Conservation (phyloP, 805 yeast genomes). For the Suhomyces sp. region DNA sequence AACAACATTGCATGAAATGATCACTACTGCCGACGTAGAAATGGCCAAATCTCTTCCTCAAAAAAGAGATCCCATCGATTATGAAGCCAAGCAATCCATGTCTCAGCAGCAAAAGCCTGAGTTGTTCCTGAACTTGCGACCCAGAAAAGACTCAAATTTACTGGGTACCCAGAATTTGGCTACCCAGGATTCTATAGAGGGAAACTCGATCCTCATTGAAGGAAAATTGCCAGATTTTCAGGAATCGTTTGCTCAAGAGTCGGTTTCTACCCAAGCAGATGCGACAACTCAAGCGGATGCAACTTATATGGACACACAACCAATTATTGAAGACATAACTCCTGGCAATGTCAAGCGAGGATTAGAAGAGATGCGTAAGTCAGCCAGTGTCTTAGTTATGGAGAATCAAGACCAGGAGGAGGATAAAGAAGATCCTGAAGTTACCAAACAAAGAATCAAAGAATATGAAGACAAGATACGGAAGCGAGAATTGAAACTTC, state of each 20-base stretch:
- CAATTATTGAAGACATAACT: constrained; percentile 3
- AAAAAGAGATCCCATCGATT: neutral
- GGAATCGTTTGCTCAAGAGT: constrained; percentile 13
- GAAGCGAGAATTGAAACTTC: constrained; percentile 30
- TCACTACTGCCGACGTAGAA: constrained; percentile 11
- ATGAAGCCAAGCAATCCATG: neutral
- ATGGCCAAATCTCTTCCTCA: neutral
- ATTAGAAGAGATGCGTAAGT: constrained; percentile 16
- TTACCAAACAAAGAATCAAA: constrained; percentile 28
- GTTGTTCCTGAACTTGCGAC: constrained; percentile 30
- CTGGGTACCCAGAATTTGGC: neutral
- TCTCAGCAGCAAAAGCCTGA: constrained; percentile 1
- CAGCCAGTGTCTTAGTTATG: constrained; percentile 9
- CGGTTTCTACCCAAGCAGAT: constrained; percentile 15
- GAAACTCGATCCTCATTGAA: constrained; percentile 6
- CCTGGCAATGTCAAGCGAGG: constrained; percentile 20
- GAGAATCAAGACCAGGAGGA: constrained; percentile 20
- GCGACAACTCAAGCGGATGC: constrained; percentile 18
- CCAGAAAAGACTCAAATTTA: constrained; percentile 12
- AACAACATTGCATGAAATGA: constrained; percentile 11
- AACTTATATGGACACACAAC: neutral
- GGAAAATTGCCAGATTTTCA: constrained; percentile 22
- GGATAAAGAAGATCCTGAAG: constrained; percentile 23
- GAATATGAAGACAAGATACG: constrained; percentile 38
- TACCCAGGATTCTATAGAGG: constrained; percentile 8